Evolutionary conservation across 192 early-diverging fungal species (phyloP), one percentile per base, ranked within the genome.

Genomic region (Backusella parvicylindrica): DNA sequence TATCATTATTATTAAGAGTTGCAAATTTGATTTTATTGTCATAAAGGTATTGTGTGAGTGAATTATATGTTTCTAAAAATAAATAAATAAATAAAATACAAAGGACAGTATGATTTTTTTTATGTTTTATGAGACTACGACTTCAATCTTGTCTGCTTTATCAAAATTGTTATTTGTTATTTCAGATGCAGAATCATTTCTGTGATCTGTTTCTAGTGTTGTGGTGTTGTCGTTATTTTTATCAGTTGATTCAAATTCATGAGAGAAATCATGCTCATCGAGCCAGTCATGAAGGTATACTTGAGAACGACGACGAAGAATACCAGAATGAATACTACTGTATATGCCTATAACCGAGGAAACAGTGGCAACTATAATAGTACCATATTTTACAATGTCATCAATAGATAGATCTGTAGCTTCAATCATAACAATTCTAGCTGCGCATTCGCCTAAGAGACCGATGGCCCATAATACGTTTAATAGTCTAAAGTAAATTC

Each of bases 341-440:
- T 60, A 60, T 28, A 60, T 23, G 28, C 53, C 53, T 3, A 60
- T 11, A 9, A 60, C 53, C 9, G 53, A 28, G 26, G 53, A 60
- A 26, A 60, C 53, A 12, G 53, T 60, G 53, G 53, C 53, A 31
- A 83, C 47, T 30, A 83, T 74, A 23, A 85, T 75, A 37, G 81
- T 85, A 38, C 76, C 75, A 56, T 71, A 75, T 35, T 76, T 67
- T n/a, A 85, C 79, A 40, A 85, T 70, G 8, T 82, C 72, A 64
- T 85, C 81, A 47, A 80, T 63, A 37, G 66, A 43, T 63, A 81
- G 40, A 4, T 60, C 26, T 21, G 71, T 73, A 71, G 76, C 80
- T 76, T 76, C 41, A 49, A 83, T 78, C 76, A 85, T 73, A 31
- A 77, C 56, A 8, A 85, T 40, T 78, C 75, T 82, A 67, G 77